A percentile compares a stretch with the other conserved stretches of the same genome.
Conservation (phyloP, 768 basidiomycete species). For the Macrolepiota dolichaula region DNA sequence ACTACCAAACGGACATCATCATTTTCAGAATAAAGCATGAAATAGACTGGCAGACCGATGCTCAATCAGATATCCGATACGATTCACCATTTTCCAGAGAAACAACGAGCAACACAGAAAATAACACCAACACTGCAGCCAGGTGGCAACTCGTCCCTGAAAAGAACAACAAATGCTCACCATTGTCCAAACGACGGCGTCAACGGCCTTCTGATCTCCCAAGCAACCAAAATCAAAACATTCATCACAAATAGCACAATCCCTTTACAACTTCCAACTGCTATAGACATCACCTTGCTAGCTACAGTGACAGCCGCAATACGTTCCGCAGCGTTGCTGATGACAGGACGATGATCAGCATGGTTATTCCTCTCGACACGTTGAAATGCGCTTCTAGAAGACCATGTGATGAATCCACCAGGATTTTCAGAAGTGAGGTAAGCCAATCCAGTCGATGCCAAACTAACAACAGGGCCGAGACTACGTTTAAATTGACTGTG, state of each 20-base stretch:
- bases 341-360: slow-evolving; percentile 39
- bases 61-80: slow-evolving; percentile 44
- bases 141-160: neutral
- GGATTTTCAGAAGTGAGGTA: slow-evolving; percentile 39
- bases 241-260: slow-evolving; percentile 42
- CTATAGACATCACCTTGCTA: slow-evolving; percentile 38
- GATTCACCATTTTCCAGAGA: slow-evolving; percentile 44
- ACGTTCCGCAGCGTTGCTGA: slow-evolving; percentile 40
- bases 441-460: slow-evolving; percentile 31
- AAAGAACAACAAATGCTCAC: slow-evolving; percentile 19
- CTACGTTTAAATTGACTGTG: slow-evolving; percentile 30
- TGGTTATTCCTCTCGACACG: slow-evolving; percentile 43
- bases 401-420: slow-evolving; percentile 39
- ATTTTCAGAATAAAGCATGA: neutral
- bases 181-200: slow-evolving; percentile 35
- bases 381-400: slow-evolving; percentile 32
- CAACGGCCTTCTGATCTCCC: slow-evolving; percentile 38
- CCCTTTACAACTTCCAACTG: slow-evolving; percentile 41
- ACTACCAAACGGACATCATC: slow-evolving; percentile 16
- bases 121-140: slow-evolving; percentile 23
- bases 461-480: slow-evolving; percentile 30
- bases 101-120: slow-evolving; percentile 40
- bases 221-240: slow-evolving; percentile 33
- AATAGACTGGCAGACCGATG: slow-evolving; percentile 29
- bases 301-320: slow-evolving; percentile 40